Evolutionary conservation across 495 filamentous ascomycete species (phyloP), one percentile per base, ranked within the genome.

Genomic region (Venustampulla echinocandica): DNA sequence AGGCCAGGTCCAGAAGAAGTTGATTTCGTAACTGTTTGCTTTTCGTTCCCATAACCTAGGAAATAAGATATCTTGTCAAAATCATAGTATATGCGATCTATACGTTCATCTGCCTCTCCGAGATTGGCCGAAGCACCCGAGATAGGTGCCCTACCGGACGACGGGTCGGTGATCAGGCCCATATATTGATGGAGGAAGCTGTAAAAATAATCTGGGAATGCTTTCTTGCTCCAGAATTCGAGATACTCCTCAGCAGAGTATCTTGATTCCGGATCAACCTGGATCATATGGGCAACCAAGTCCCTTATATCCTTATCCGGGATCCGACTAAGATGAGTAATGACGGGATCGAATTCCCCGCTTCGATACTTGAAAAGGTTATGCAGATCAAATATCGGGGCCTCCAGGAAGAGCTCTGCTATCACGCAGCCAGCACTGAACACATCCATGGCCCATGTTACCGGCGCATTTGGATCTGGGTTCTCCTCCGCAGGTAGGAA

Each of bases 21-120:
- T 5, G 55, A 25, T 35, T 63, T 59, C 0, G 46, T 51, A 0
- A 52, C 48, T 20, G 62, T 49, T 17, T 57, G 47, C 27, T 70
- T 66, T 10, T 66, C 68, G 39, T 68, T 66, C 10, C 74, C 71
- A 45, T 87, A 85, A 7, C 85, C 88, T 2, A 99, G 76, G 50
- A 94, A 92, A 58, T 90, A 92, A 0, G 90, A 84, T 49, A 99
- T 92, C 62, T 97, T 96, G 60, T 99, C 93, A 67, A 96, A 99
- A 55, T 99, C 93, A 44, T 82, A 74, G 64, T 84, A 95, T 3
- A 97, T 78, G 46, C 87, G 74, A 56, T 97, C 88, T 46, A 99
- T 97, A 30, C 93, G 76, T 49, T 95, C 85, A 63, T 99, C 93
- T 0, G 88, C 77, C 56, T 94, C 84, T 32, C 82, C 84, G 49